Evolutionary conservation across 495 filamentous ascomycete species (phyloP), one percentile per base, ranked within the genome.

Genomic region (Glarea lozoyensis): DNA sequence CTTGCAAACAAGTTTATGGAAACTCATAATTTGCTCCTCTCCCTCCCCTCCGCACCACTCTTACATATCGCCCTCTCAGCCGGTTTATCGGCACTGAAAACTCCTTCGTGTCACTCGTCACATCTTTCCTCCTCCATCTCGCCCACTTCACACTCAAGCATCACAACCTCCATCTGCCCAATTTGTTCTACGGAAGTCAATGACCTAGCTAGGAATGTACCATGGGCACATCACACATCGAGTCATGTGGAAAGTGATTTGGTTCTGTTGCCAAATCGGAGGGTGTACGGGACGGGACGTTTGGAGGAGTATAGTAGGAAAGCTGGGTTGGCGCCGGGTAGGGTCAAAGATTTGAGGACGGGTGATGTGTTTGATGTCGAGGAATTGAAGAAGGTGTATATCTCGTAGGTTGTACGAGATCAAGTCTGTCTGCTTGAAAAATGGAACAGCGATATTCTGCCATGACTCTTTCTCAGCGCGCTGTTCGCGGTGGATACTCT

Each of bases 161-260:
- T 52, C 12, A 53, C 52, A n/a, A 54, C 44, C 19, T 52, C 45
- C 19, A 43, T 56, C 11, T 98, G 92, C 54, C 93, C 92, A 3
- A 97, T 97, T 57, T 98, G 92, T 66, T 86, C 81, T 29, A 92
- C 82, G 2, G 92, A 98, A 60, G 71, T 98, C 42, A 96, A 98
- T 60, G 85, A 85, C 46, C 72, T 98, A 23, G 92, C 92, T 12
- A 71, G 80, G 30, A 80, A 79, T 55, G 81, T 97, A 44, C 92
- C 92, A 11, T 95, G 96, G 55, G 92, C 92, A 17, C 83, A 94
- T 50, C 92, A 98, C 58, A 83, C 80, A 34, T 92, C 93, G 68
- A 95, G 88, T 58, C 81, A 84, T 46, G 82, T 96, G 17, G 88
- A 94, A 58, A 79, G 70, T 25, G 90, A 97, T 53, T 72, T 89